phyloP scores from a whole-genome alignment of 2,329 filamentous ascomycete genomes.

The Ophiosphaerella korrae region DNA sequence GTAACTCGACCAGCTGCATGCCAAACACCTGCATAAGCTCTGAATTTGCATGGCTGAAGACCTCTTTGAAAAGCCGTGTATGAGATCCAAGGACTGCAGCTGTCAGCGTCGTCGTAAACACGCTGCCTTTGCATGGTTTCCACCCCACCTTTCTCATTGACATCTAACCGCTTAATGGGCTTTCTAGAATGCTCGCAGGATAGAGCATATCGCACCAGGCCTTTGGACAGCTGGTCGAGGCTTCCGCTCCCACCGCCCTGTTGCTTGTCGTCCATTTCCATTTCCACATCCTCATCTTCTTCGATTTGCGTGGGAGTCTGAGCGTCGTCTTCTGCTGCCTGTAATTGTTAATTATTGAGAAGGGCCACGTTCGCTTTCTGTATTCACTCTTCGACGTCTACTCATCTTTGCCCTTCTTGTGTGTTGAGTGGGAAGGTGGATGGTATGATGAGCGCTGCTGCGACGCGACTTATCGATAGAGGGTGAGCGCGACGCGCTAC shows the following conservation, averaged over 20 bases:
- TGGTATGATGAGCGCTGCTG: not conserved
- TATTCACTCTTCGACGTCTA: conserved; percentile 2
- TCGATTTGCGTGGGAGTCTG: conserved; percentile 26
- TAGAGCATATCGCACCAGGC: conserved; percentile 65
- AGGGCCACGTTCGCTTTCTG: not conserved
- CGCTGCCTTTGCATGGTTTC: not conserved
- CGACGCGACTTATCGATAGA: not conserved
- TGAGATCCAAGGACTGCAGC: conserved; percentile 68
- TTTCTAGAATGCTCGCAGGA: conserved; percentile 64
- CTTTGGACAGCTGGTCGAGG: conserved; percentile 60
- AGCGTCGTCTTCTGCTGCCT: conserved; percentile 24
- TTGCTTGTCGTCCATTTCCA: conserved; percentile 19
- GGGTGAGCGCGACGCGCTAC: conserved; percentile 10
- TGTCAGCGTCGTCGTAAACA: conserved; percentile 5
- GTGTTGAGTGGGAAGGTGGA: too few species aligned
- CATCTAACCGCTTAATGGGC: conserved; percentile 63
- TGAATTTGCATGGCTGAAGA: conserved; percentile 78
- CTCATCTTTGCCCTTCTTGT: not conserved
- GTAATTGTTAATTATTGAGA: not conserved
- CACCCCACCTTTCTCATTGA: conserved; percentile 56
- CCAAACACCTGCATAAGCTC: conserved; percentile 77
- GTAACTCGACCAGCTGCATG: conserved; percentile 90
- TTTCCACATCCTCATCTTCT: conserved; percentile 28
- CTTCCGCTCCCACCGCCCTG: conserved; percentile 30
- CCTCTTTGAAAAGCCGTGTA: conserved; percentile 71